Base-by-base conservation (phyloP, 169 alveolate genomes). In the Pseudocohnilembus persalinus region DNA sequence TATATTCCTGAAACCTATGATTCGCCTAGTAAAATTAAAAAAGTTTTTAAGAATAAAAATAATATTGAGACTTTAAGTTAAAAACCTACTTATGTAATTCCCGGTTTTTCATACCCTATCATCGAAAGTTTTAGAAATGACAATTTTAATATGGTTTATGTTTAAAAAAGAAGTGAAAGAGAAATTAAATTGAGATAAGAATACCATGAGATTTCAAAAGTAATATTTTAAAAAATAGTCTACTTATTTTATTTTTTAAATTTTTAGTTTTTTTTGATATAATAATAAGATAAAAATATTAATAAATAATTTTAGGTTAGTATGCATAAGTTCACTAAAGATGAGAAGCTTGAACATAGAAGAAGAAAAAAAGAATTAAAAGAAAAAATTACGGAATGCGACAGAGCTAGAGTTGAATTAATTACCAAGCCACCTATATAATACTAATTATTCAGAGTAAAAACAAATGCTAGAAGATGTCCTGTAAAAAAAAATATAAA, bases 391-490 rank as follows among this genome's bases (percentile, higher is more conserved):
- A 31, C 64, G n/a, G 90, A 86, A 29, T 85, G 81, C 33, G 90
- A 86, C 27, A 81, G 74, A 64, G 80, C 80, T 30, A 79, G 90
- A 72, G 81, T 79, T 0, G 83, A 77, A 24, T 30, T 81, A 16
- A 81, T 81, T 25, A 86, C 83, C 15, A 27, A 82, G 65, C 79
- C 89, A 27, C 94, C 94, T 1, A 86, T 77, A 65, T 81, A 92
- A 68, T 92, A 86, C 80, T 76, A 82, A 32, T 83, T 90, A 27
- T 76, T 94, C 0, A 90, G 92, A 72, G 76, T 94, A 30, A 94
- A 92, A 75, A 90, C 94, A 26, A 77, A 82, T 27, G 92, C 90
- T 49, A 93, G 94, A 28, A 89, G 85, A n/a, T 88, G 87, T 35
- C 97, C 96, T 63, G 88, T 84, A 31, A 35, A 49, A 11, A 49